Evolutionary conservation across 768 basidiomycete species (phyloP).

Genomic region (Lyophyllum semitale): DNA sequence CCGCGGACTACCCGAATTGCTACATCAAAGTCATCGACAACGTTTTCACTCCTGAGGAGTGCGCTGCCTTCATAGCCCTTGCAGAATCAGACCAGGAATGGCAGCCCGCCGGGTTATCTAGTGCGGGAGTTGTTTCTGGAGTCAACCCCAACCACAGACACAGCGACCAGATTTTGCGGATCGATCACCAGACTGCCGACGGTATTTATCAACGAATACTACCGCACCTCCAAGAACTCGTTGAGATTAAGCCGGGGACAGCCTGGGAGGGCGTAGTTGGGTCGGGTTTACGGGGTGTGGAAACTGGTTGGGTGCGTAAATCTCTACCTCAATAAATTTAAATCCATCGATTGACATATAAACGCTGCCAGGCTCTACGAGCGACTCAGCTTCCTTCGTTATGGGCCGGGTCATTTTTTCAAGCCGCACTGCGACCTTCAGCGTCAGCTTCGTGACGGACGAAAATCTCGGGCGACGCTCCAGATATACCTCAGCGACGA

Average conservation of each 20-base stretch:
- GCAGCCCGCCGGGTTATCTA: conserved; percentile 32
- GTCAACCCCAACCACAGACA: conserved; percentile 35
- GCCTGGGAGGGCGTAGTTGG: too few species aligned
- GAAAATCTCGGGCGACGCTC: conserved; percentile 39
- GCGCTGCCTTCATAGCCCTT: conserved; percentile 29
- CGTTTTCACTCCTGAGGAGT: conserved; percentile 38
- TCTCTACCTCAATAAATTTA: neutral
- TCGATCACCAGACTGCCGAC: conserved; percentile 28
- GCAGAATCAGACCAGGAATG: conserved; percentile 30
- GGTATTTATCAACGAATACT: conserved; percentile 32
- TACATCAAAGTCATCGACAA: conserved; percentile 41
- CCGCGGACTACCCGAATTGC: conserved; percentile 27
- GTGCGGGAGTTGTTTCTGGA: conserved; percentile 15
- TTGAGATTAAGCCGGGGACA: too few species aligned
- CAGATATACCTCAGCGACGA: conserved; percentile 47
- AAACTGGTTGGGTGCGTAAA: conserved; percentile 31
- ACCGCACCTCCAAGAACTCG: too few species aligned
- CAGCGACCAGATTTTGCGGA: conserved; percentile 33
- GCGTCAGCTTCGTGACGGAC: conserved; percentile 36
- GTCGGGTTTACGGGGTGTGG: conserved; percentile 33
- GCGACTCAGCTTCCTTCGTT: conserved; percentile 44
- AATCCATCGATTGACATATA: neutral
- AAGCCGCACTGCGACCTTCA: conserved; percentile 40
- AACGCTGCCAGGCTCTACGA: conserved; percentile 36
- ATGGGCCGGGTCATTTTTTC: conserved; percentile 46